Base-by-base conservation (phyloP, 331 rosid genomes). In the Acacia pycnantha region DNA sequence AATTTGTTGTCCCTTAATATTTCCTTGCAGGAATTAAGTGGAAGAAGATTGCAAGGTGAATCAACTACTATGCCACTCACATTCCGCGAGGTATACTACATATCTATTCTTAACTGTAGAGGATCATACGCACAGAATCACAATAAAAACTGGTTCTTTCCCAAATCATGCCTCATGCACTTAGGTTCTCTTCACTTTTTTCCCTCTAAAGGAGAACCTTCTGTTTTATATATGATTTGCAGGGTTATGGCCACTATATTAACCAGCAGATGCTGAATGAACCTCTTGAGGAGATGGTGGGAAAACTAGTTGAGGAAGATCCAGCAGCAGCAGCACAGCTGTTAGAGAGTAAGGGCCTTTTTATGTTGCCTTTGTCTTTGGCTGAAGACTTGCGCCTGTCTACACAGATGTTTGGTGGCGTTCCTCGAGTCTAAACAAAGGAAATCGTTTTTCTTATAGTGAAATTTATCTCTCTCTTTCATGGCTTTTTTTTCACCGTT, bases 261-360 rank as follows among this genome's bases (percentile, higher is more conserved):
- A 82, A 82, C 84, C 89, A 88, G 66, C 88, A 89, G 82, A 81
- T 86, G 88, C 81, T 85, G 69, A 86, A 84, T 72, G 98, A 95
- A 82, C 97, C 98, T 43, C 90, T 95, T 15, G 98, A 93, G 81
- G 98, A 95, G 92, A 90, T 95, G 92, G 74, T 91, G 76, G 97
- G 94, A 59, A 95, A 93, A 78, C 82, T 93, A 80, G 87, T 93
- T 67, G 98, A 90, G 88, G 90, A 78, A 78, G 77, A 95, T 75
- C 86, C 95, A 48, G 77, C 73, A 51, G 92, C 87, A 35, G 94
- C 95, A 9, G 84, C 78, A 58, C 88, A 87, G 88, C 91, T 95
- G 74, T 84, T 93, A 86, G 91, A 89, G 87, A 88, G 70, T 11
- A 89, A 89, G 87, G 98, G 97, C 79, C 91, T 95, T 78, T 83